Conservation (phyloP, 306 rosid genomes). For the Pyrus bretschneideri region DNA sequence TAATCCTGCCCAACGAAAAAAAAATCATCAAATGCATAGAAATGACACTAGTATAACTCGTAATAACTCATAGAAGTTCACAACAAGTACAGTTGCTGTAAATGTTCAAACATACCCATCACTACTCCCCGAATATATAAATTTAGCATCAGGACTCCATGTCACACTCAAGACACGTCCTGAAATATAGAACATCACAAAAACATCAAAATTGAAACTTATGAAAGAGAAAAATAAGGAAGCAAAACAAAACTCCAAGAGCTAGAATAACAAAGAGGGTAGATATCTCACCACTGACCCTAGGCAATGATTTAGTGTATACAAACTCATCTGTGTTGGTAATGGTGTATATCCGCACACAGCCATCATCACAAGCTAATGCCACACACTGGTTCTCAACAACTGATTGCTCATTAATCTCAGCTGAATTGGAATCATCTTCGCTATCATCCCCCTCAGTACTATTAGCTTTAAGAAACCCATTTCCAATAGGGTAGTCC, state of each 20-base stretch:
- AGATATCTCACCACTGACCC: conserved; percentile 74
- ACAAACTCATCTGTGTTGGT: conserved; percentile 52
- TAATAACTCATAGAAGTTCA: background rate
- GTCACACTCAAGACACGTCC: conserved; percentile 79
- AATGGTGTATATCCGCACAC: conserved; percentile 56
- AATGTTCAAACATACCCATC: conserved; percentile 62
- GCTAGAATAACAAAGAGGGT: conserved; percentile 4
- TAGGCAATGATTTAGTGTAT: conserved; percentile 58
- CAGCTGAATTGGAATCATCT: conserved; percentile 39
- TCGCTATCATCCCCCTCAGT: conserved; percentile 31
- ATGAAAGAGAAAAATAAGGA: background rate
- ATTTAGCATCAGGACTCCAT: conserved; percentile 72
- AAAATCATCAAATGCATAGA: background rate
- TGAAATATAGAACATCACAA: conserved; percentile 26
- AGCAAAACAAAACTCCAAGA: background rate
- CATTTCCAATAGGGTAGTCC: conserved; percentile 32
- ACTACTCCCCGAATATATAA: conserved; percentile 82
- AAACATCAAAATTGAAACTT: background rate
- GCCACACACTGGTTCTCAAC: conserved; percentile 46
- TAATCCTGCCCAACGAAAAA: conserved; percentile 33
- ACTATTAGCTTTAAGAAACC: conserved; percentile 16
- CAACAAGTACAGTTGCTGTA: background rate
- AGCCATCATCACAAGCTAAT: conserved; percentile 72
- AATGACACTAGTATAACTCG: background rate
- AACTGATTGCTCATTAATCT: conserved; percentile 21